These are phyloP conservation scores for Pugionium dolabratum DNA, from an alignment of 345 rosid species.

Conservation along the genomic window DNA sequence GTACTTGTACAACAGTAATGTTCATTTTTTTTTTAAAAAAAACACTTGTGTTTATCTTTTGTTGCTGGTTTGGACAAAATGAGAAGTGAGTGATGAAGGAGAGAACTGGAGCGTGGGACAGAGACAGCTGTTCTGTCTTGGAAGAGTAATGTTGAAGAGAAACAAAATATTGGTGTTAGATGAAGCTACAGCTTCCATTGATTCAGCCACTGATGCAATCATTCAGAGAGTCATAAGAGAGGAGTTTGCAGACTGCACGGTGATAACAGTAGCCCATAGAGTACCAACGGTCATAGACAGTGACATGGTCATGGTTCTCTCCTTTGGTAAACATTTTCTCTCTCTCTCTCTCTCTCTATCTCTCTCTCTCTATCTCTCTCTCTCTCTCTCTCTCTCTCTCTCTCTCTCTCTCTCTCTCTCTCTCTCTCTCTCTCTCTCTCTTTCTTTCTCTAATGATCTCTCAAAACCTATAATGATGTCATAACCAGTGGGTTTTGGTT, in stretches of 20 bases:
- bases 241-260: slow-evolving; percentile 66
- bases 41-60: slow-evolving; percentile 9
- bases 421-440: neutral
- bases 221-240: slow-evolving; percentile 64
- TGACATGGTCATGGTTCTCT: slow-evolving; percentile 87
- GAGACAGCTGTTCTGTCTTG: slow-evolving; percentile 72
- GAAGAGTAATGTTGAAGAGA: slow-evolving; percentile 66
- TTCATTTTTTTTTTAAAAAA: too few species aligned
- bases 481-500: neutral
- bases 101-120: slow-evolving; percentile 88
- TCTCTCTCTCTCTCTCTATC: neutral
- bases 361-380: slow-evolving; percentile 2
- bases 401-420: slow-evolving; percentile 1
- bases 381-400: slow-evolving; percentile 1
- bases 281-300: slow-evolving; percentile 74
- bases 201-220: slow-evolving; percentile 69
- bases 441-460: neutral
- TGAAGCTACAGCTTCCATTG: slow-evolving; percentile 76
- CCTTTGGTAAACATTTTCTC: slow-evolving; percentile 48
- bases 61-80: neutral
- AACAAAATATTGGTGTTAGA: slow-evolving; percentile 65
- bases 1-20: slow-evolving; percentile 12
- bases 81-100: slow-evolving; percentile 73
- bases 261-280: slow-evolving; percentile 75
- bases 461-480: neutral